Conservation (phyloP, 768 basidiomycete species). For the Paxillus involutus region DNA sequence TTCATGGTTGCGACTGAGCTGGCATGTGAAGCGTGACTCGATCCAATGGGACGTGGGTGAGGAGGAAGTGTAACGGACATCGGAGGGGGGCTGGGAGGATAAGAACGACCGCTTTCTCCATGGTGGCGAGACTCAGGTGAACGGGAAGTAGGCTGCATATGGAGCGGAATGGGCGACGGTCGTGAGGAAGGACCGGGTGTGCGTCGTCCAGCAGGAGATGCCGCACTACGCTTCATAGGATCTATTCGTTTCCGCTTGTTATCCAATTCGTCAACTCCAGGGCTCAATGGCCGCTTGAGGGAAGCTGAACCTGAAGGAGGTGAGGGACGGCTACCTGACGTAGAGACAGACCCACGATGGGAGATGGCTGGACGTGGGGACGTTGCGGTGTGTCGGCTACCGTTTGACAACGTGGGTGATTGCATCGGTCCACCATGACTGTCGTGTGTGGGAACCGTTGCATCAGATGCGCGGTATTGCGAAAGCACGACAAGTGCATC, state of each 20-base stretch:
- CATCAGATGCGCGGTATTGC: slow-evolving; percentile 40
- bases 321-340: slow-evolving; percentile 63
- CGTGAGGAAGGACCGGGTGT: slow-evolving; percentile 62
- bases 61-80: slow-evolving; percentile 66
- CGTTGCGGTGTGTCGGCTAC: slow-evolving; percentile 50
- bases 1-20: slow-evolving; percentile 43
- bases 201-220: slow-evolving; percentile 51
- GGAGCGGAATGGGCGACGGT: slow-evolving; percentile 73
- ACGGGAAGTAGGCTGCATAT: slow-evolving; percentile 64
- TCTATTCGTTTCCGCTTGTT: slow-evolving; percentile 69
- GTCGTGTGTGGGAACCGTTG: slow-evolving; percentile 24
- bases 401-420: slow-evolving; percentile 59
- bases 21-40: slow-evolving; percentile 36
- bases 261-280: slow-evolving; percentile 58
- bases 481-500: slow-evolving; percentile 77
- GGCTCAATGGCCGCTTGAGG: slow-evolving; percentile 71
- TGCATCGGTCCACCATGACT: slow-evolving; percentile 35
- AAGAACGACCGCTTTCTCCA: slow-evolving; percentile 28
- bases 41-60: slow-evolving; percentile 69
- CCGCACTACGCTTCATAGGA: slow-evolving; percentile 45
- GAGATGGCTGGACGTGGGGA: slow-evolving; percentile 46
- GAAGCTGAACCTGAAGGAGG: slow-evolving; percentile 47
- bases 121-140: slow-evolving; percentile 66
- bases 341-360: slow-evolving; percentile 69
- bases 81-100: slow-evolving; percentile 50